These are phyloP conservation scores for Uronychia setigera DNA, from an alignment of 73 alveolate species.

Conservation along the genomic window DNA sequence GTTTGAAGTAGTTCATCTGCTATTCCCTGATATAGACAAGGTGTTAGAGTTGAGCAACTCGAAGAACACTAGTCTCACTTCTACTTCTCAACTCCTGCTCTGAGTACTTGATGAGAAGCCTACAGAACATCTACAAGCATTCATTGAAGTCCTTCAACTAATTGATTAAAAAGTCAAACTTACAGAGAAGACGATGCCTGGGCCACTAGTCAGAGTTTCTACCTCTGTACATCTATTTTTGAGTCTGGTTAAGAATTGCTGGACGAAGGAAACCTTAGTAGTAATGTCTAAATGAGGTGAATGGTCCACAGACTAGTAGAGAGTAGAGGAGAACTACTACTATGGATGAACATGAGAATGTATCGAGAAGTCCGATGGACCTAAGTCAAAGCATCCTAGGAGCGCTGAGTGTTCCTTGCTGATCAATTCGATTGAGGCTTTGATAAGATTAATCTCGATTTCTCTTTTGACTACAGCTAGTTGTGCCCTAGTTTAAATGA, in stretches of 20 bases:
- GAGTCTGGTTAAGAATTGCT: constrained; percentile 36
- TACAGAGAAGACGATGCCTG: constrained; percentile 52
- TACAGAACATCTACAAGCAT: constrained; percentile 36
- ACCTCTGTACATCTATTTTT: constrained; percentile 51
- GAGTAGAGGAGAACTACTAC: constrained; percentile 35
- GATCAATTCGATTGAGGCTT: constrained; percentile 21
- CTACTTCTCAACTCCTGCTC: constrained; percentile 38
- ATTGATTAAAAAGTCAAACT: background rate
- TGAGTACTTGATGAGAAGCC: constrained; percentile 32
- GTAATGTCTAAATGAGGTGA: constrained; percentile 41
- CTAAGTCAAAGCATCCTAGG: constrained; percentile 32
- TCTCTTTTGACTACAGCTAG: constrained; percentile 33
- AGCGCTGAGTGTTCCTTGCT: constrained; percentile 38
- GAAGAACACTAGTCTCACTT: constrained; percentile 27
- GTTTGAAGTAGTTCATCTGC: constrained; percentile 24
- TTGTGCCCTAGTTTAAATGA: constrained; percentile 25
- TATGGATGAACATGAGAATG: constrained; percentile 30
- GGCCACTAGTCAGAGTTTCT: constrained; percentile 54
- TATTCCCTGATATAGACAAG: constrained; percentile 33
- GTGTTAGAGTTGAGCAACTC: constrained; percentile 25
- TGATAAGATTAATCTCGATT: constrained; percentile 35
- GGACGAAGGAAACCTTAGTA: constrained; percentile 40
- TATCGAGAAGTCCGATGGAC: constrained; percentile 27
- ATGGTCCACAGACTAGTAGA: constrained; percentile 16
- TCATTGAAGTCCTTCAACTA: constrained; percentile 50